Percentiles rank a stretch among this genome's conserved stretches.
Evolutionary conservation across 306 rosid species (phyloP).

Genomic region (Fagus sylvatica): DNA sequence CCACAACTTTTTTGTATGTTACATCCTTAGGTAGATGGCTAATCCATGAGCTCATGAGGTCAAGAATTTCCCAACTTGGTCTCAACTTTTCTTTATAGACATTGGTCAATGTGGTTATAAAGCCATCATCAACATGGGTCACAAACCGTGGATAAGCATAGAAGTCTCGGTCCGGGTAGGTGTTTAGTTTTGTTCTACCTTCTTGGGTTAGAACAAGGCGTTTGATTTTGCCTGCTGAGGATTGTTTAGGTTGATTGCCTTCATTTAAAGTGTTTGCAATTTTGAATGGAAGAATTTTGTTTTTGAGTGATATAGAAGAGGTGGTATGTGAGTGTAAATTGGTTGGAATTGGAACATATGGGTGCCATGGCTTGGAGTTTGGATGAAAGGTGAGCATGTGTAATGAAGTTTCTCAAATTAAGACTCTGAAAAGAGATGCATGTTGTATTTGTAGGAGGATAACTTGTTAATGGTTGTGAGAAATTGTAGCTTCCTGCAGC

Average conservation of each 20-base stretch:
- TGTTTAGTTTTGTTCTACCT: constrained; percentile 69
- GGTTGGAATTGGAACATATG: constrained; percentile 1
- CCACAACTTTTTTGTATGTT: constrained; percentile 60
- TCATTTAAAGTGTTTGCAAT: constrained; percentile 42
- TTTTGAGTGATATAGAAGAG: constrained; percentile 22
- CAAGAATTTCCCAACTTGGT: constrained; percentile 55
- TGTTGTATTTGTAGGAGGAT: constrained; percentile 19
- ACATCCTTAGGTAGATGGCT: constrained; percentile 78
- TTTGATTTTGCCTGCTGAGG: constrained; percentile 57
- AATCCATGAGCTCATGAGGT: constrained; percentile 93
- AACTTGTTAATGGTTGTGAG: constrained; percentile 35
- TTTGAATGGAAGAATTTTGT: constrained; percentile 24
- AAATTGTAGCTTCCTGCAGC: neutral
- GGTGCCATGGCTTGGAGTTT: constrained; percentile 28
- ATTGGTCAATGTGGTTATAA: constrained; percentile 67
- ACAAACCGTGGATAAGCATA: constrained; percentile 77
- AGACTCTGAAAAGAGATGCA: neutral
- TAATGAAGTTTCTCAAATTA: neutral
- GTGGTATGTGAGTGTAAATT: constrained; percentile 21
- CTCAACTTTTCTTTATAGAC: constrained; percentile 60
- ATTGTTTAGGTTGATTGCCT: constrained; percentile 33
- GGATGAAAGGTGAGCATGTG: constrained; percentile 31
- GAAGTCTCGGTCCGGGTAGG: constrained; percentile 61
- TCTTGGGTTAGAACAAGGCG: constrained; percentile 58
- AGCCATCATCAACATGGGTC: constrained; percentile 72